Evolutionary conservation across 768 basidiomycete genomes (phyloP).

Genomic region (Baorangia bicolor): DNA sequence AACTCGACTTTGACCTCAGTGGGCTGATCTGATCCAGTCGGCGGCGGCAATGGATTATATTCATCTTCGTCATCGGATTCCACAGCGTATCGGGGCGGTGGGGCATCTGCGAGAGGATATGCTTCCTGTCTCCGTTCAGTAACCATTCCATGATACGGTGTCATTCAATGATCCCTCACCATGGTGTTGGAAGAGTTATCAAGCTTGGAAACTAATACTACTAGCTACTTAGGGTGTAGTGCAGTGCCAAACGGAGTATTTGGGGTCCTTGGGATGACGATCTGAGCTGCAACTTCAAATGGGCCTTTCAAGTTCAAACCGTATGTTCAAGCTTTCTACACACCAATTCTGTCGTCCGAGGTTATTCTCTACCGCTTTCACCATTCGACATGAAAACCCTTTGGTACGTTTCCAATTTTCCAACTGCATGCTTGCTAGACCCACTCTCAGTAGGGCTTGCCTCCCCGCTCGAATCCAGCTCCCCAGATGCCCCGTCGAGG

Average conservation of each 20-base stretch:
- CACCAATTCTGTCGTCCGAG: constrained; percentile 1
- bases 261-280: background rate
- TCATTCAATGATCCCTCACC: constrained; percentile 4
- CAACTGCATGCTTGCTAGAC: constrained; percentile 7
- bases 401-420: constrained; percentile 39
- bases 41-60: constrained; percentile 40
- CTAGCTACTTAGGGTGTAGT: background rate
- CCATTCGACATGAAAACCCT: constrained; percentile 51
- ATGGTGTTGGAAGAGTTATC: constrained; percentile 4
- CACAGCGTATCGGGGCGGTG: constrained; percentile 58
- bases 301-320: background rate
- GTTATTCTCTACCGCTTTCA: constrained; percentile 16
- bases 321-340: constrained; percentile 11
- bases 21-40: constrained; percentile 8
- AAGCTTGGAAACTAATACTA: background rate
- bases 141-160: background rate
- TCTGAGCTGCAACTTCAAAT: background rate
- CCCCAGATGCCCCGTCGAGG: constrained; percentile 63
- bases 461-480: constrained; percentile 34
- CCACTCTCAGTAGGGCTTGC: constrained; percentile 34
- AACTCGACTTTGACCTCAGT: constrained; percentile 37
- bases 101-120: constrained; percentile 55
- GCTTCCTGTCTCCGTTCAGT: constrained; percentile 39
- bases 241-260: background rate
- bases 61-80: constrained; percentile 75